phyloP scores from a whole-genome alignment of 1,139 yeast species.

The Sugiyamaella castrensis region DNA sequence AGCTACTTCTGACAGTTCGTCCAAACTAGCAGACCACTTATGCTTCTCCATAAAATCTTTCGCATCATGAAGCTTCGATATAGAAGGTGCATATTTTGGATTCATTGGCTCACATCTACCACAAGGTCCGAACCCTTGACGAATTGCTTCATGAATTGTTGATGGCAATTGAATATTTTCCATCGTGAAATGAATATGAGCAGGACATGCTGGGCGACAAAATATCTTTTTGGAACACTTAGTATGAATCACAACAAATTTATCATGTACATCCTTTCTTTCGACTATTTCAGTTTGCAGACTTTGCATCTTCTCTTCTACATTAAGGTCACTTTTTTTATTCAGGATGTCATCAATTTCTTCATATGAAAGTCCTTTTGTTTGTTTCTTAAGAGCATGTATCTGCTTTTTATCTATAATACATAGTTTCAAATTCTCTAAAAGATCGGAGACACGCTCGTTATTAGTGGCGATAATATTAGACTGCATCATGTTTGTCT shows the following conservation, averaged over 20 bases:
- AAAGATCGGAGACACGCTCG: too few species aligned
- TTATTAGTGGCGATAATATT: too few species aligned
- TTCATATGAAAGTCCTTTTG: too few species aligned
- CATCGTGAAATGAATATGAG: conserved; percentile 6
- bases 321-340: too few species aligned
- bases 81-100: not conserved
- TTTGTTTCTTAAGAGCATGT: too few species aligned
- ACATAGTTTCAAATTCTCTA: too few species aligned
- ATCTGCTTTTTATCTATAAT: too few species aligned
- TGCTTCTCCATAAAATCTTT: not conserved
- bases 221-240: conserved; percentile 6
- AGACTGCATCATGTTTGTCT: too few species aligned
- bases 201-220: conserved; percentile 23
- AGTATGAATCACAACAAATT: conserved; percentile 1
- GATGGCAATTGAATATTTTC: not conserved
- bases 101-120: conserved; percentile 22
- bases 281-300: too few species aligned
- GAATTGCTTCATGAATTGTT: conserved; percentile 4
- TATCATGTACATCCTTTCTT: too few species aligned
- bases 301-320: too few species aligned
- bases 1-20: conserved; percentile 9
- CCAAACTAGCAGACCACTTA: not conserved
- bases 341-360: too few species aligned
- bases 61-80: not conserved
- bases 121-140: conserved; percentile 17